Conservation (phyloP, 2,329 filamentous ascomycete species). For the Xylariales sp. region DNA sequence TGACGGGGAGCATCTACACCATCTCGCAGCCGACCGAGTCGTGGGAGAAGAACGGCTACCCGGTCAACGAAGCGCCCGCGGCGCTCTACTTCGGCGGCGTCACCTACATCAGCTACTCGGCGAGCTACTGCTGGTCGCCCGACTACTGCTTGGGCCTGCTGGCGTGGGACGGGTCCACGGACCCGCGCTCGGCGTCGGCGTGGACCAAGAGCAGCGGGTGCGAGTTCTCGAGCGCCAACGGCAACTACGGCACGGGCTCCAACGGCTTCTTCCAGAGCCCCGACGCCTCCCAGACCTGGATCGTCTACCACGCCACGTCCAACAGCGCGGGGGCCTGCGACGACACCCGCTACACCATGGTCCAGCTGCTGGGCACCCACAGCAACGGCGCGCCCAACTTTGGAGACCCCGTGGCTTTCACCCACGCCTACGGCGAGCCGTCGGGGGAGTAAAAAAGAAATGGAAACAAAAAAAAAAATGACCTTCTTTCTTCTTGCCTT, state of each 20-base stretch:
- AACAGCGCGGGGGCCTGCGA: conserved; percentile 46
- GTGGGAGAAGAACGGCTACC: conserved; percentile 43
- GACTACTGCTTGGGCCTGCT: conserved; percentile 50
- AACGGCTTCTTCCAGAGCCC: conserved; percentile 56
- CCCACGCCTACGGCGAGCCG: conserved; percentile 6
- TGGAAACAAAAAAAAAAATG: neutral
- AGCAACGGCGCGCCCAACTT: conserved; percentile 49
- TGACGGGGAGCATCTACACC: conserved; percentile 38
- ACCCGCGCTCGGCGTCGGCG: conserved; percentile 36
- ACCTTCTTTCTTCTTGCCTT: too few species aligned
- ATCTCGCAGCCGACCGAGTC: conserved; percentile 45
- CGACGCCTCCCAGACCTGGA: conserved; percentile 49
- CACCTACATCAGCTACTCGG: conserved; percentile 50
- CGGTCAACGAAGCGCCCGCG: conserved; percentile 52
- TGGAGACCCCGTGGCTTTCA: conserved; percentile 26
- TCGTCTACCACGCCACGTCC: conserved; percentile 51
- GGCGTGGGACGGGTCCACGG: conserved; percentile 45
- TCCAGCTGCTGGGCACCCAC: conserved; percentile 45
- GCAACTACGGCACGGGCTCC: conserved; percentile 53
- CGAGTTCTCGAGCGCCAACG: conserved; percentile 47
- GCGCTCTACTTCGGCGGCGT: conserved; percentile 49
- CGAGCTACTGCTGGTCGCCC: conserved; percentile 52
- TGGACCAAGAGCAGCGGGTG: conserved; percentile 50
- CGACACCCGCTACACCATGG: conserved; percentile 48
- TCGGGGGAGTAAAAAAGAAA: neutral